Conservation (phyloP, 768 basidiomycete species). For the Russula vinacea region DNA sequence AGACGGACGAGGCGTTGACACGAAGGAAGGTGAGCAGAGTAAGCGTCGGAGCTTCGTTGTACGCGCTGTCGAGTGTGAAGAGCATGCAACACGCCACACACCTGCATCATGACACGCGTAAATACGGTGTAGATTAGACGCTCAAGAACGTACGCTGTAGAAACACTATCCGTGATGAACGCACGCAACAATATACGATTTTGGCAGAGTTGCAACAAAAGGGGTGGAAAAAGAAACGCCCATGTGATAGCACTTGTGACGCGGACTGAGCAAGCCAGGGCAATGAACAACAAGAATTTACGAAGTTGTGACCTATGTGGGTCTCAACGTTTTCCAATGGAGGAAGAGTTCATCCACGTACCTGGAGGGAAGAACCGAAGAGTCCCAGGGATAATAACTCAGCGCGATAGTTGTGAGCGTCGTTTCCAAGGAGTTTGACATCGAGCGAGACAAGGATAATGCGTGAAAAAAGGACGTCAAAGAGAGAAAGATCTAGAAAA, state of each 20-base stretch:
- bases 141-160: conserved; percentile 44
- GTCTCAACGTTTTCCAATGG: conserved; percentile 7
- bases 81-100: conserved; percentile 21
- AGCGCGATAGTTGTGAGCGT: conserved; percentile 78
- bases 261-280: conserved; percentile 75
- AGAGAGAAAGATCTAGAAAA: conserved; percentile 66
- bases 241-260: conserved; percentile 89
- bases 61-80: conserved; percentile 57
- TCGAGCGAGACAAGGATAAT: conserved; percentile 76
- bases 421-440: conserved; percentile 93
- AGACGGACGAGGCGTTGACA: conserved; percentile 80
- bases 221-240: conserved; percentile 59
- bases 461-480: conserved; percentile 85
- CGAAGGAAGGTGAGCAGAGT: conserved; percentile 80
- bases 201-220: conserved; percentile 54
- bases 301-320: conserved; percentile 37
- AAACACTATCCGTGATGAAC: conserved; percentile 42
- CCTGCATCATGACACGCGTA: conserved; percentile 17
- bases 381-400: conserved; percentile 70
- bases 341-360: conserved; percentile 20
- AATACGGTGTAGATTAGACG: conserved; percentile 1
- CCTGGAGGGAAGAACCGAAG: conserved; percentile 21
- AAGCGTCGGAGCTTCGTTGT: conserved; percentile 63
- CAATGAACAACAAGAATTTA: conserved; percentile 55
- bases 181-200: conserved; percentile 35